A percentile compares a stretch with the other conserved stretches of the same genome.
These are phyloP conservation scores for Paramecium biaurelia DNA, from an alignment of 73 alveolate species.

Conservation along the genomic window DNA sequence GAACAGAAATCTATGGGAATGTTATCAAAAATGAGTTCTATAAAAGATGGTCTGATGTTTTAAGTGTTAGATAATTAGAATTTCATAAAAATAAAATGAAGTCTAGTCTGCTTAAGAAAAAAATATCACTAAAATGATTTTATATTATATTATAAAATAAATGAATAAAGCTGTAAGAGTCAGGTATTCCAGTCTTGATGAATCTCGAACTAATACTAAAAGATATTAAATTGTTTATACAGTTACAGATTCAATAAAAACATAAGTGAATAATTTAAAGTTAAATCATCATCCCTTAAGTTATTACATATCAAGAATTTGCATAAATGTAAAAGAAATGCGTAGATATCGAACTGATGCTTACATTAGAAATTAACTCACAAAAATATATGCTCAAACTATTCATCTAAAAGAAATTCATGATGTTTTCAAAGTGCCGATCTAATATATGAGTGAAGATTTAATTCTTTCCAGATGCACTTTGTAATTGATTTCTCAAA, in stretches of 20 bases:
- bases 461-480: neutral
- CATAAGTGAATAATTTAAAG: neutral
- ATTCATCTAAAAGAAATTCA: neutral
- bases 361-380: neutral
- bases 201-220: neutral
- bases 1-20: neutral
- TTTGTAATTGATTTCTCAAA: neutral
- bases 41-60: slow-evolving; percentile 14
- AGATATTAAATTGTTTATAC: neutral
- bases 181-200: neutral
- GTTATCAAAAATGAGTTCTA: neutral
- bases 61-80: neutral
- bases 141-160: neutral
- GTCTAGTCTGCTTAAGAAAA: neutral
- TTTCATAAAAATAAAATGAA: neutral
- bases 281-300: neutral
- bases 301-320: neutral
- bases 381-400: neutral
- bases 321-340: neutral
- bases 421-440: neutral
- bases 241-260: neutral
- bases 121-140: neutral
- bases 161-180: neutral
- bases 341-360: neutral
- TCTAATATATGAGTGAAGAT: neutral